Evolutionary conservation across 2,329 filamentous ascomycete species (phyloP), one percentile per base, ranked within the genome.

Genomic region (Colletotrichum destructivum): DNA sequence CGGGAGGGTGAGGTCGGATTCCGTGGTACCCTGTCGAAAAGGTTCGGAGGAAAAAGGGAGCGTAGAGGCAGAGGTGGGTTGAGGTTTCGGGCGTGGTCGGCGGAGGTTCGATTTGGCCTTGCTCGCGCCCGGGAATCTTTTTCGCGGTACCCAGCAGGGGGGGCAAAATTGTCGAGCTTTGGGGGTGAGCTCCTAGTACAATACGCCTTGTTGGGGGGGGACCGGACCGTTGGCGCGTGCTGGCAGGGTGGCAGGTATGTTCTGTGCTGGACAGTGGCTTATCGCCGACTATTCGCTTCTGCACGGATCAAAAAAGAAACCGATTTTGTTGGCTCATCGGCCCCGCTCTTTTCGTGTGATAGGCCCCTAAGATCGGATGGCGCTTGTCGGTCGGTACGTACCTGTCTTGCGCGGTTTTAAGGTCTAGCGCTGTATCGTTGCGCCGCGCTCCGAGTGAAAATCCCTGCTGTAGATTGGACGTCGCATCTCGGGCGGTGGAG

Each of bases 121-220:
- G 46, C 46, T 49, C 21, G n/a, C 46, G 62, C 49, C 49, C 47
- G 62, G 67, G 55, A 60, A 66, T 70, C 47, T 64, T 59, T 66
- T 51, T 66, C 62, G 38, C 63, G 42, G 40, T 35, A 62, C 54
- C 54, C 54, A 56, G 54, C 54, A 56, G 42, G 57, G 49, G 62
- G 49, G 6, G 6, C 31, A 63, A 71, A 69, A 62, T 69, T 71
- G 64, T 71, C 64, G 65, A 71, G 69, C 69, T 71, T 57, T 57
- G 61, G 66, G 66, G 59, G 66, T 65, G 66, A 71, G 68, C 68
- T 71, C 46, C 61, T 23, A 54, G 38, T 47, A 42, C 31, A 38
- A 46, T 38, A 54, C 57, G 61, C 59, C 69, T 63, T 71, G 64
- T 71, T 71, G n/a, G 65, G 69, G 69, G 66, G 67, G 47, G 61